phyloP scores from a whole-genome alignment of 352 stramenopile species.

The Phytophthora tubulina region DNA sequence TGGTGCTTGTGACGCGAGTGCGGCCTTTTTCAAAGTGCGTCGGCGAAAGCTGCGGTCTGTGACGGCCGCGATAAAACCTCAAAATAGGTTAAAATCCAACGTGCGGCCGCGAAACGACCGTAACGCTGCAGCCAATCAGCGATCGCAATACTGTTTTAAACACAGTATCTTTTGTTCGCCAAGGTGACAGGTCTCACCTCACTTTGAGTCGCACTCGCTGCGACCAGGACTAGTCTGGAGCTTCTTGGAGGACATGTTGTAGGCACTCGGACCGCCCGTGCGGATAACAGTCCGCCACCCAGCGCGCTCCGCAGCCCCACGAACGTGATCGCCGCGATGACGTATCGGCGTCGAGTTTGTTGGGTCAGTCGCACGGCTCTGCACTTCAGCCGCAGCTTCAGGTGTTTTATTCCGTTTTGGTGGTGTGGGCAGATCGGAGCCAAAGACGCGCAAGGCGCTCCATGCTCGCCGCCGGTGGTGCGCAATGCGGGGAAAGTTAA shows the following conservation, averaged over 20 bases:
- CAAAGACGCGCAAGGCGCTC: conserved; percentile 20
- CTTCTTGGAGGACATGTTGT: background rate
- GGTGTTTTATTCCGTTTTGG: conserved; percentile 33
- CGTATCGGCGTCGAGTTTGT: conserved; percentile 9
- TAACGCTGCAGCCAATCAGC: conserved; percentile 30
- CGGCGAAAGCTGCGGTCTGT: conserved; percentile 11
- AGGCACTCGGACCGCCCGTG: background rate
- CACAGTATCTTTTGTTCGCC: background rate
- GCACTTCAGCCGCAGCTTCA: conserved; percentile 21
- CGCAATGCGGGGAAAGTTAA: conserved; percentile 12
- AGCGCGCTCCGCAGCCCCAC: background rate
- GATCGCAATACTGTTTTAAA: conserved; percentile 3
- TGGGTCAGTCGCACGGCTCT: conserved; percentile 30
- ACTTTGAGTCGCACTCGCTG: no score
- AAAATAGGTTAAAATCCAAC: conserved; percentile 32
- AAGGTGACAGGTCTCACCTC: background rate
- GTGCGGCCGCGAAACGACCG: conserved; percentile 39
- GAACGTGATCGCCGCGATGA: conserved; percentile 12
- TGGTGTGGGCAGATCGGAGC: conserved; percentile 19
- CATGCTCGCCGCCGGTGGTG: background rate
- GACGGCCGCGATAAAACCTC: conserved; percentile 20
- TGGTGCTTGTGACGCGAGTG: conserved; percentile 38
- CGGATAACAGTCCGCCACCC: no score
- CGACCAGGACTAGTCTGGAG: no score
- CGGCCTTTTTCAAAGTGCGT: conserved; percentile 62